These are phyloP conservation scores for Aspergillus steynii DNA, from an alignment of 495 filamentous ascomycete species.

Conservation along the genomic window DNA sequence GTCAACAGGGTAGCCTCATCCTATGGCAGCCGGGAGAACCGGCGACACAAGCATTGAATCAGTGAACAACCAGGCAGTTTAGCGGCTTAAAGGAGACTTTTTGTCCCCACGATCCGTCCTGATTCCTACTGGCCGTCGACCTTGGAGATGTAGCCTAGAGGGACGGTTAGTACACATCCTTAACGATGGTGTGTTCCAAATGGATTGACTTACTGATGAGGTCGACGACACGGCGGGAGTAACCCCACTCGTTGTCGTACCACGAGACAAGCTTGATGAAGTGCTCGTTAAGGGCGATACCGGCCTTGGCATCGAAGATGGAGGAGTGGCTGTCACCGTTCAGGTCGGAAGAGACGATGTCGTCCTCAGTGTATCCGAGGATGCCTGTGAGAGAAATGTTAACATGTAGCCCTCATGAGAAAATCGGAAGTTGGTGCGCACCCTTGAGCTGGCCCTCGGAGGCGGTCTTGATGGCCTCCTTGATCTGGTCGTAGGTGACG, in stretches of 20 bases:
- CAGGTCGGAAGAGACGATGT: constrained; percentile 89
- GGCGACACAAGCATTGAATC: background rate
- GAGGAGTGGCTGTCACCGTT: constrained; percentile 90
- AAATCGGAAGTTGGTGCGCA: constrained; percentile 36
- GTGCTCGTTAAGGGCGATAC: constrained; percentile 96
- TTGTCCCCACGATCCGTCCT: constrained; percentile 33
- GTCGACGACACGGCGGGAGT: constrained; percentile 98
- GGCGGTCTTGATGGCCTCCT: constrained; percentile 85
- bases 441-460: constrained; percentile 83
- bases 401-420: background rate
- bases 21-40: background rate
- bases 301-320: constrained; percentile 99
- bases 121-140: constrained; percentile 64
- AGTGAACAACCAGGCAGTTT: constrained; percentile 14
- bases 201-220: constrained; percentile 61
- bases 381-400: constrained; percentile 59
- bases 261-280: constrained; percentile 98
- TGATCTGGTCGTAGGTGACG: constrained; percentile 91
- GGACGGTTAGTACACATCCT: constrained; percentile 15
- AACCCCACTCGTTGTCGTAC: constrained; percentile 98
- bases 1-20: constrained; percentile 8
- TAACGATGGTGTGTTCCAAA: background rate
- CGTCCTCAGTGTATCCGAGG: constrained; percentile 95
- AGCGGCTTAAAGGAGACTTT: constrained; percentile 38
- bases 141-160: constrained; percentile 78